Evolutionary conservation across 1,284 basidiomycete species (phyloP).

Genomic region (Mycena citricolor): DNA sequence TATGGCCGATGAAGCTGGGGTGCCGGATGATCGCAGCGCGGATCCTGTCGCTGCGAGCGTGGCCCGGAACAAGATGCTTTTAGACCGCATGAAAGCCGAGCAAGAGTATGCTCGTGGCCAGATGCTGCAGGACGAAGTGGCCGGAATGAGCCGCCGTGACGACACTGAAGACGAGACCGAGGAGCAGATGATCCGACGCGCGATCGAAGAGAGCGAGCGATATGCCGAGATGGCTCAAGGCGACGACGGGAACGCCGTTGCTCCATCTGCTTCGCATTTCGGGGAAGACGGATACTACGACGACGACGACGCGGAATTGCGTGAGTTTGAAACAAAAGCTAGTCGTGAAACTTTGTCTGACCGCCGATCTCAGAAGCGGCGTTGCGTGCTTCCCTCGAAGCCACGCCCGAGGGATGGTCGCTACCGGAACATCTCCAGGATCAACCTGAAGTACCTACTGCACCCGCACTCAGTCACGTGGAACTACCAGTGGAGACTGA

Average conservation of each 20-base stretch:
- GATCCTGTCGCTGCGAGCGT: slow-evolving; percentile 69
- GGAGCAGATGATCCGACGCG: slow-evolving; percentile 58
- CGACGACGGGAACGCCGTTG: not conserved
- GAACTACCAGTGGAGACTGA: slow-evolving; percentile 24
- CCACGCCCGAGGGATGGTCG: slow-evolving; percentile 56
- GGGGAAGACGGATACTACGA: slow-evolving; percentile 59
- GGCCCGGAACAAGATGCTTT: slow-evolving; percentile 59
- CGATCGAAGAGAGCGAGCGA: slow-evolving; percentile 67
- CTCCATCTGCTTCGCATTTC: slow-evolving; percentile 11
- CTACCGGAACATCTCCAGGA: slow-evolving; percentile 25
- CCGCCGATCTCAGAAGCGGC: slow-evolving; percentile 79
- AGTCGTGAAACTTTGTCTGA: not conserved
- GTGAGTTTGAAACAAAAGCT: slow-evolving; percentile 1
- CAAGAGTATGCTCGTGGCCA: slow-evolving; percentile 70
- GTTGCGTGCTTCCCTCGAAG: slow-evolving; percentile 77
- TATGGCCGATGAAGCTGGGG: slow-evolving; percentile 36
- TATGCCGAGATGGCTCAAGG: not conserved
- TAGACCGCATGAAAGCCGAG: slow-evolving; percentile 65
- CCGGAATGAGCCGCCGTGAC: too few relatives aligned
- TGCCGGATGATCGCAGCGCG: slow-evolving; percentile 22
- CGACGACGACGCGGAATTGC: slow-evolving; percentile 83
- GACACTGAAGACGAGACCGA: slow-evolving; percentile 48
- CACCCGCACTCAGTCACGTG: slow-evolving; percentile 3
- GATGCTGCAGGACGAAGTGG: slow-evolving; percentile 45
- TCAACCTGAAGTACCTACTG: slow-evolving; percentile 4